These are phyloP conservation scores for Diplodia corticola DNA, from an alignment of 2,329 filamentous ascomycete genomes.

Conservation along the genomic window DNA sequence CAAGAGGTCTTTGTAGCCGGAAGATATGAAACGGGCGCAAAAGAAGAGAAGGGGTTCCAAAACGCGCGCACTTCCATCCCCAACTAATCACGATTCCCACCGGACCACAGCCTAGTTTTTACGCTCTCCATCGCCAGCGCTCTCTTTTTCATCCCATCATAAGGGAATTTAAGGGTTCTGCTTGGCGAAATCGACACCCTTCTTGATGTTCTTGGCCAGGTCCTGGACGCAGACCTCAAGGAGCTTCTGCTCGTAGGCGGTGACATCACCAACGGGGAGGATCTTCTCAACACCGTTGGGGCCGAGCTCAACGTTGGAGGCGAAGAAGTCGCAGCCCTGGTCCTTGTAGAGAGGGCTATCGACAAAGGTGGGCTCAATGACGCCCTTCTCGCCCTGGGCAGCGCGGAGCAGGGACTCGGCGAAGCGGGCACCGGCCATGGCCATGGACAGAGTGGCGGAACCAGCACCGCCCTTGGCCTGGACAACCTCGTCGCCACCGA, in stretches of 20 bases:
- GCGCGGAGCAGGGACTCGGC: conserved; percentile 94
- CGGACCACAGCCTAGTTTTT: background rate
- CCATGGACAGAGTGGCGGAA: conserved; percentile 97
- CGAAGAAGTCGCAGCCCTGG: conserved; percentile 96
- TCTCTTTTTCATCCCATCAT: background rate
- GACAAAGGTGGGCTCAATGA: conserved; percentile 94
- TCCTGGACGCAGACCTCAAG: conserved; percentile 81
- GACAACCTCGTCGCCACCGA: conserved; percentile 98
- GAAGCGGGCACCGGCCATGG: conserved; percentile 83
- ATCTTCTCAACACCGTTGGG: conserved; percentile 96
- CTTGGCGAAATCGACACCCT: conserved; percentile 72
- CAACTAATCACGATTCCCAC: conserved; percentile 15
- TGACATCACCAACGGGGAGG: conserved; percentile 79
- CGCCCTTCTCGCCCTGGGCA: conserved; percentile 87
- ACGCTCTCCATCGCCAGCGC: background rate
- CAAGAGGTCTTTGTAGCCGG: conserved; percentile 12
- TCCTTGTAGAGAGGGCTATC: conserved; percentile 98
- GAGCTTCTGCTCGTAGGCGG: conserved; percentile 83
- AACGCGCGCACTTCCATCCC: conserved; percentile 1
- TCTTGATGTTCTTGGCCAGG: conserved; percentile 91
- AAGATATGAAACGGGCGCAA: conserved; percentile 10
- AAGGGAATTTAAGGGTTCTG: conserved; percentile 49
- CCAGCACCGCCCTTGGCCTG: conserved; percentile 98
- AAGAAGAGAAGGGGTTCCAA: conserved; percentile 5
- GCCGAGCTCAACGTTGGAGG: conserved; percentile 91